phyloP scores from a whole-genome alignment of 257 asterid species.

The Lavandula angustifolia region DNA sequence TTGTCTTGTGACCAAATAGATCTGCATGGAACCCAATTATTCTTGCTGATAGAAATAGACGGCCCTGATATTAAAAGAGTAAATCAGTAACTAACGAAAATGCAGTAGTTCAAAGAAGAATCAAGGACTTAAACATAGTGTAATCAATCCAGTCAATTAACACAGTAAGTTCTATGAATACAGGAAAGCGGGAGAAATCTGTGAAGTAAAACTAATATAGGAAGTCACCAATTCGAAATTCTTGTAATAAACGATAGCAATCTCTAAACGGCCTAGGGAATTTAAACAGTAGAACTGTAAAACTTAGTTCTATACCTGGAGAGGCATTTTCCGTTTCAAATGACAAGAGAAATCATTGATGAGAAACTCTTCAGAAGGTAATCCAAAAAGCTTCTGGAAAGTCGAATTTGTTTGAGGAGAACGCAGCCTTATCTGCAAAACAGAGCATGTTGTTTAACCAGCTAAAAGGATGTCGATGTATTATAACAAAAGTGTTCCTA shows the following conservation, averaged over 20 bases:
- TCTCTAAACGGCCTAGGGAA: slow-evolving; percentile 9
- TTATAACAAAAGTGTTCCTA: slow-evolving; percentile 9
- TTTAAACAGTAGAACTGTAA: slow-evolving; percentile 15
- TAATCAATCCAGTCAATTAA: slow-evolving; percentile 11
- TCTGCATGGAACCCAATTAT: slow-evolving; percentile 97
- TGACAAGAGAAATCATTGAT: slow-evolving; percentile 95
- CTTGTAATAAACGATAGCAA: neutral
- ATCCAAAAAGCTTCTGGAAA: slow-evolving; percentile 87
- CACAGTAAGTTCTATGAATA: neutral
- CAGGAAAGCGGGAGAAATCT: neutral
- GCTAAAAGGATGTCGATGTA: slow-evolving; percentile 25
- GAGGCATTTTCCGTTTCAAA: slow-evolving; percentile 95
- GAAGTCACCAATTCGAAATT: neutral
- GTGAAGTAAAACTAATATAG: neutral
- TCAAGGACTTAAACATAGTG: slow-evolving; percentile 24
- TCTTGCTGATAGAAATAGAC: slow-evolving; percentile 93
- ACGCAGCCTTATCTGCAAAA: slow-evolving; percentile 73
- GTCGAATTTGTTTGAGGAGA: slow-evolving; percentile 98
- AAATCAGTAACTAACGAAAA: slow-evolving; percentile 24
- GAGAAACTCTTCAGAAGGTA: slow-evolving; percentile 97
- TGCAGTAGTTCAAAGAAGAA: slow-evolving; percentile 24
- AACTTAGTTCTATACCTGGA: slow-evolving; percentile 59
- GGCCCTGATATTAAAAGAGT: slow-evolving; percentile 66
- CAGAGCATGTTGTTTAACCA: slow-evolving; percentile 25
- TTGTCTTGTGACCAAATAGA: slow-evolving; percentile 92